Evolutionary conservation across 1,139 yeast species (phyloP), one percentile per base, ranked within the genome.

Genomic region (Candida tetrigidarum): DNA sequence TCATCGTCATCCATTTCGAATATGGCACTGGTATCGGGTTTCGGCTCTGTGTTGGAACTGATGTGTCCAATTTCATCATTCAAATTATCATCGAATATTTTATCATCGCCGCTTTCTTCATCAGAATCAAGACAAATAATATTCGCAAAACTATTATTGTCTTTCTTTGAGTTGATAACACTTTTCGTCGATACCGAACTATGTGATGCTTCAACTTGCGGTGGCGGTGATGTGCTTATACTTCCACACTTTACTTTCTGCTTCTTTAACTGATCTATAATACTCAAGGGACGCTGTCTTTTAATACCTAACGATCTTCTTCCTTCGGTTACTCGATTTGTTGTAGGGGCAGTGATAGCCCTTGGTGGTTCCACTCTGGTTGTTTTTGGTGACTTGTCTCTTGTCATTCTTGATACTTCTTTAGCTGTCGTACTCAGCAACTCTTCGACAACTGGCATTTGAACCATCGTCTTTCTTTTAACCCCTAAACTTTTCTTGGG

Each of bases 81-180:
- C 16, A 65, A 52, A 1, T 64, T 67, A 44, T 65, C 71, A 42
- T 65, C 60, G 49, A 63, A 62, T 3, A 54, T 54, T n/a, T 59
- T 60, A 15, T 58, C 60, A 18, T 56, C 63, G 5, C 53, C 58
- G 11, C 35, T 48, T 28, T 37, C 46, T 11, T 22, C 29, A 23
- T 47, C 50, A 10, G 35, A 30, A 8, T 45, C 41, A 10, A 41
- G 15, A n/a, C 25, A 32, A n/a, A 19, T 32, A 20, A 23, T 32
- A 10, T 19, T 19, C 12, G 22, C 5, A 5, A 32, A 32, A 19
- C 16, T 4, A 7, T 6, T 19, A 11, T 3, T 16, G 6, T 16
- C n/a, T 16, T 29, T 29, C 4, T 4, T 10, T 7, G 28, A 11
- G 28, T 12, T 9, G 12, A 4, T 25, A 25, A n/a, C n/a, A n/a